Evolutionary conservation across 495 filamentous ascomycete species (phyloP), one percentile per base, ranked within the genome.

Genomic region (Aspergillus homomorphus): DNA sequence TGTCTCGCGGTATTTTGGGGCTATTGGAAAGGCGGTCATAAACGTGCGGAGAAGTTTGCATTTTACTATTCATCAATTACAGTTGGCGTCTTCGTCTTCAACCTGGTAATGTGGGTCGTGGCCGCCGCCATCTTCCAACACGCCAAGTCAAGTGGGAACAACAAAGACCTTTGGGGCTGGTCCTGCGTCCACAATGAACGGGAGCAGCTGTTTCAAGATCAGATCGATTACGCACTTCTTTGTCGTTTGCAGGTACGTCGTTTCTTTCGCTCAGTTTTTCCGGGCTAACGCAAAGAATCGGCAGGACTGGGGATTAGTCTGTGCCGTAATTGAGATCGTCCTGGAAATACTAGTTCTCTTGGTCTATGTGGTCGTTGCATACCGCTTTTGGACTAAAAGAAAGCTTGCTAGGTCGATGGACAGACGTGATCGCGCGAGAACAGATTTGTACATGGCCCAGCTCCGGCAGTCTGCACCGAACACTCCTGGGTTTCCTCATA

Each of bases 111-210:
- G 81, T 98, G 94, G 94, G 86, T 87, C 33, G 80, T 91, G 28
- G 91, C 87, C 19, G 93, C 92, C 8, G 92, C 87, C 53, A 78
- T 97, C 59, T 84, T 96, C 60, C 87, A 96, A 68, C 81, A 85
- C 65, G 84, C 83, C 38, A 88, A 89, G 66, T 77, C 82, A 60
- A 87, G 84, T 67, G 87, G 86, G 63, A 74, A 84, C 42, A 87
- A 85, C 56, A 81, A 96, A 65, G 94, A 98, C 69, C 80, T 99
- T 66, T 99, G 94, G 94, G 93, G 92, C 24, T 99, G 94, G 94
- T 82, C 90, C 3, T 99, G 94, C 68, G 89, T 90, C 24, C 81
- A 96, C 60, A 98, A 97, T 69, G 87, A 83, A 49, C 84, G 94
- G 51, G 72, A 85, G 42, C 70, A 89, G 57, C 72, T 95, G 21